Evolutionary conservation across 225 moss, liverwort and hornwort species (phyloP), one percentile per base, ranked within the genome.

Genomic region (Lunularia cruciata): DNA sequence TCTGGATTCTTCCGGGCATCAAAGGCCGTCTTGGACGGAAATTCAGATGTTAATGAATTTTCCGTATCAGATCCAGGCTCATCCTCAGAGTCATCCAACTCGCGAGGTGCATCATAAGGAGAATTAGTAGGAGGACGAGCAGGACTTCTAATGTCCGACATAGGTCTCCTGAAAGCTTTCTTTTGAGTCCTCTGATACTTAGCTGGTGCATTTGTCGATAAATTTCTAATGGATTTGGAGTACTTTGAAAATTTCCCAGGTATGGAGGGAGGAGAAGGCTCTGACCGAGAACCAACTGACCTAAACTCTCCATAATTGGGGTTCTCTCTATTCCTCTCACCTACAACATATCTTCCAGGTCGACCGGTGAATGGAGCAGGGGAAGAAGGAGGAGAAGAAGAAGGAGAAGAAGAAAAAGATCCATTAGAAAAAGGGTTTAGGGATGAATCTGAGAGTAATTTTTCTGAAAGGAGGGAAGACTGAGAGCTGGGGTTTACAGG

Each of bases 181-280:
- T 60, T 78, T 34, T 78, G 63, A 33, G 38, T 51, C 47, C 48
- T 70, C 36, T 62, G 39, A 26, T 63, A 46, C 57, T 30, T 73
- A 32, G 35, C 47, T 32, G 3, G 43, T 27, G 57, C 43, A 35
- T 4, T 45, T 12, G 66, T 71, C 57, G 61, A 38, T 55, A 77
- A 34, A 67, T 47, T 81, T 66, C 77, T 77, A 3, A 55, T 72
- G 19, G 77, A 67, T 72, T 84, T 88, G 28, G 84, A 83, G 52
- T 81, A 82, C 78, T 82, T 89, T 1, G 87, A 63, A 54, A 81
- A 66, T 10, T 59, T 81, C 27, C 85, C 84, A 37, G 88, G 76
- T 55, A 92, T 90, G 59, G 84, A 84, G 8, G 81, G 55, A 25
- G 5, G 66, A 28, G 84, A 85, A 1, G 84, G 73, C 18, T 81